Evolutionary conservation across 352 stramenopile genomes (phyloP).

Genomic region (Phytopythium boreale): DNA sequence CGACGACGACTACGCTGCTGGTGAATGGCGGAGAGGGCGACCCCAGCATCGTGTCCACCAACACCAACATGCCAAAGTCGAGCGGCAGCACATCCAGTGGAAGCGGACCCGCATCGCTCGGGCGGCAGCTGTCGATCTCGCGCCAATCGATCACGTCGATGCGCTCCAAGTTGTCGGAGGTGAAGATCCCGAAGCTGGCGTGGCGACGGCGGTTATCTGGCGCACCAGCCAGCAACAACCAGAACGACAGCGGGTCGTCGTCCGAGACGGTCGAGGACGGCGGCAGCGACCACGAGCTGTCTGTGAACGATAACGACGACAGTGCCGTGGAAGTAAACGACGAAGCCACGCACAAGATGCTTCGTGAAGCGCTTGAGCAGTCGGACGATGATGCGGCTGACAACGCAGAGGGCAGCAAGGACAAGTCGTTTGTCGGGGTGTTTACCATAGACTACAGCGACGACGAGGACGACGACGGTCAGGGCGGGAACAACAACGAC

Average conservation of each 20-base stretch:
- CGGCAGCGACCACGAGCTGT: conserved; percentile 58
- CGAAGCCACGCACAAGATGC: conserved; percentile 35
- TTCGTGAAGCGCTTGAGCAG: conserved; percentile 34
- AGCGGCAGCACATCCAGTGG: conserved; percentile 15
- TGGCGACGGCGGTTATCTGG: conserved; percentile 47
- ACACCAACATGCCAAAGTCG: conserved; percentile 17
- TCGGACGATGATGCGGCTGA: conserved; percentile 20
- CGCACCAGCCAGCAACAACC: conserved; percentile 24
- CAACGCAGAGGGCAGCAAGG: conserved; percentile 12
- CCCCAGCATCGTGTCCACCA: conserved; percentile 64
- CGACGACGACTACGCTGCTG: conserved; percentile 60
- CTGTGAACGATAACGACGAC: conserved; percentile 39
- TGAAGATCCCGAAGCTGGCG: conserved; percentile 65
- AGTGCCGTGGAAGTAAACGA: conserved; percentile 28
- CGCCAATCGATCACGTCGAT: conserved; percentile 48
- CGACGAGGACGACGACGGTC: conserved; percentile 49
- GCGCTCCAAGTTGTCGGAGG: conserved; percentile 54
- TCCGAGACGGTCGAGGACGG: conserved; percentile 65
- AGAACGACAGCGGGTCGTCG: conserved; percentile 58
- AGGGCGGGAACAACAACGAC: neutral
- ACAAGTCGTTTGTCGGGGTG: conserved; percentile 59
- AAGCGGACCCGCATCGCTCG: conserved; percentile 9
- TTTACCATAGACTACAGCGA: conserved; percentile 85
- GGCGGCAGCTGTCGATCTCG: conserved; percentile 49
- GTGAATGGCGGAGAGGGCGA: conserved; percentile 74